These are phyloP conservation scores for Candida buenavistaensis DNA, from an alignment of 1,139 yeast species.

Conservation along the genomic window DNA sequence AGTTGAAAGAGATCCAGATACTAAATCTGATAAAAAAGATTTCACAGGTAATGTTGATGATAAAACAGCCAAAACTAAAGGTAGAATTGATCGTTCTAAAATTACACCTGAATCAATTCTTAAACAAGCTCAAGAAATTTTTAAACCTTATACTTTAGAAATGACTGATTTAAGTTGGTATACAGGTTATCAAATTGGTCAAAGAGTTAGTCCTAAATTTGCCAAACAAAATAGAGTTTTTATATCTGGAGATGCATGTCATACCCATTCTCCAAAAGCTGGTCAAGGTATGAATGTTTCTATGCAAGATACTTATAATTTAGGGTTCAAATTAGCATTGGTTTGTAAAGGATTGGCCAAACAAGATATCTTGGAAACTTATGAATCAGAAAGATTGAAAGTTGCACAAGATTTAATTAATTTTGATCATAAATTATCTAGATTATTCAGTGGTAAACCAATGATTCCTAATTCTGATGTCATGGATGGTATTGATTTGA, in stretches of 20 bases:
- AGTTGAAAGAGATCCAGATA: constrained; percentile 22
- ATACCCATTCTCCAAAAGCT: constrained; percentile 40
- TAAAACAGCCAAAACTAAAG: constrained; percentile 14
- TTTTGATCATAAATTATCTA: constrained; percentile 31
- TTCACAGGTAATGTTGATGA: constrained; percentile 12
- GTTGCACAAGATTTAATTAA: constrained; percentile 33
- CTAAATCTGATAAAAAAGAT: constrained; percentile 7
- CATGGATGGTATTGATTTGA: constrained; percentile 24
- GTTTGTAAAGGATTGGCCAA: constrained; percentile 28
- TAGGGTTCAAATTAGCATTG: constrained; percentile 36
- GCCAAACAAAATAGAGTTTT: constrained; percentile 23
- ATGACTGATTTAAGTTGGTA: constrained; percentile 29
- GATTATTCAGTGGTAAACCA: constrained; percentile 31
- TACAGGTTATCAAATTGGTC: constrained; percentile 38
- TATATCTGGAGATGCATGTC: constrained; percentile 40
- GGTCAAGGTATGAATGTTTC: constrained; percentile 41
- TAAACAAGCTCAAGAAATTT: constrained; percentile 27
- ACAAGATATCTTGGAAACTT: constrained; percentile 25
- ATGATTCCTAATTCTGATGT: constrained; percentile 18
- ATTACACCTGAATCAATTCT: constrained; percentile 27
- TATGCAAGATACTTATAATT: constrained; percentile 31
- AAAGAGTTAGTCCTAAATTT: constrained; percentile 31
- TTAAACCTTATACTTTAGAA: constrained; percentile 29
- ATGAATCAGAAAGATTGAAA: constrained; percentile 29
- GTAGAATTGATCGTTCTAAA: constrained; percentile 28